Base-by-base conservation (phyloP, 2,329 filamentous ascomycete genomes). In the Arthrinium puccinioides region DNA sequence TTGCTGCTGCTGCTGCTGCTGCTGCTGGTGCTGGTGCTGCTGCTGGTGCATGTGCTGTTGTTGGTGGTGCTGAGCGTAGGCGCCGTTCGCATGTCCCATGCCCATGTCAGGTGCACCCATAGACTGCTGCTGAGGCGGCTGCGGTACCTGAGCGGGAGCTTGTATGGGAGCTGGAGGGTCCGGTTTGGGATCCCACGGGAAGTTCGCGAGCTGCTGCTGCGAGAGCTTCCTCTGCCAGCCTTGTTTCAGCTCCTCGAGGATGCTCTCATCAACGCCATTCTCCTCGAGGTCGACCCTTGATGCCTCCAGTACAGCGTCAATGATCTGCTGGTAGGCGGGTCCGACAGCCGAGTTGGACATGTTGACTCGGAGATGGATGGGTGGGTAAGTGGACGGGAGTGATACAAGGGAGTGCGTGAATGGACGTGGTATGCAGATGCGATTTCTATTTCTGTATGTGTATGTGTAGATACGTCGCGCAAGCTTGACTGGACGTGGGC, bases 241-340 rank as follows among this genome's bases (percentile, higher is more conserved):
- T 89, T 82, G 75, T 63, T 82, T 82, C 71, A 98, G 70, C 61
- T 95, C 87, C 49, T 90, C 79, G 54, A 98, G 69, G 36, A 90
- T 90, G 51, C 77, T 71, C 60, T 90, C 84, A 53, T 94, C 87
- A 47, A 97, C 84, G 53, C 92, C 92, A 51, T 84, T 87, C 66
- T 98, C 92, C 62, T 98, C 92, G 60, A 98, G 97, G 64, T 97
- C 92, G 56, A 90, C 85, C 56, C 86, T 78, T 55, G 90, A 96
- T 49, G 85, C 84, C 52, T 90, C 83, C 63, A 97, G 87, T 59
- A 98, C 88, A 66, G 92, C 87, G 45, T 82, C 72, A 57, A 85
- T 85, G 61, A 85, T 81, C 54, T 73, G 68, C 62, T 81, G 72
- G 63, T 96, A 98, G 55, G 97, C 82, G 49, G 69, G 66, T 54